A percentile compares a stretch with the other conserved stretches of the same genome.
These are phyloP conservation scores for Phytopythium helicoides DNA, from an alignment of 352 stramenopile species.

Conservation along the genomic window DNA sequence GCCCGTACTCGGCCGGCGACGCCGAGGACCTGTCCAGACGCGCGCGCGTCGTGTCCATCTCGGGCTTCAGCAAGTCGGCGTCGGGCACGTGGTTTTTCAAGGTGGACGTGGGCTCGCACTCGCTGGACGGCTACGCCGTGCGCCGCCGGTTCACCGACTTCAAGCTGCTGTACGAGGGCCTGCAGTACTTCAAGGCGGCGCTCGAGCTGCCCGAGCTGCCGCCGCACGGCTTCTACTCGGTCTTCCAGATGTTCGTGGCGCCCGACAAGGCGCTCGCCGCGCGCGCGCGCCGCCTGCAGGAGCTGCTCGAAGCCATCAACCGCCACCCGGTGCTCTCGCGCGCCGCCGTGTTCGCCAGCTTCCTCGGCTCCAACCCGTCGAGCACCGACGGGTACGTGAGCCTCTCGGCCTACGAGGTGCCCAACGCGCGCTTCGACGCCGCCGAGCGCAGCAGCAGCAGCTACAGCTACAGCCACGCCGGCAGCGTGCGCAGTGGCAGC, in stretches of 20 bases:
- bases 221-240: conserved; percentile 59
- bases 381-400: conserved; percentile 69
- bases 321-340: conserved; percentile 44
- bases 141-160: conserved; percentile 77
- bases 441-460: conserved; percentile 12
- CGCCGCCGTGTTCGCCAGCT: conserved; percentile 42
- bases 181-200: conserved; percentile 29
- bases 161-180: conserved; percentile 57
- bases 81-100: conserved; percentile 79
- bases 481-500: background rate
- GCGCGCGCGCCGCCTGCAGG: conserved; percentile 50
- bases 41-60: conserved; percentile 47
- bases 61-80: conserved; percentile 57
- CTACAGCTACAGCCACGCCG: background rate
- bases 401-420: conserved; percentile 66
- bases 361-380: conserved; percentile 74
- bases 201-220: conserved; percentile 42
- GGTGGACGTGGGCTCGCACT: conserved; percentile 52
- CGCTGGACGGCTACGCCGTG: conserved; percentile 61
- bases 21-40: conserved; percentile 35
- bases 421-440: conserved; percentile 27
- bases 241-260: conserved; percentile 66
- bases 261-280: conserved; percentile 52
- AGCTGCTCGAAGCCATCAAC: conserved; percentile 59
- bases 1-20: conserved; percentile 55